These are phyloP conservation scores for Pseudogymnoascus sp. DNA, from an alignment of 2,329 filamentous ascomycete species.

Conservation along the genomic window DNA sequence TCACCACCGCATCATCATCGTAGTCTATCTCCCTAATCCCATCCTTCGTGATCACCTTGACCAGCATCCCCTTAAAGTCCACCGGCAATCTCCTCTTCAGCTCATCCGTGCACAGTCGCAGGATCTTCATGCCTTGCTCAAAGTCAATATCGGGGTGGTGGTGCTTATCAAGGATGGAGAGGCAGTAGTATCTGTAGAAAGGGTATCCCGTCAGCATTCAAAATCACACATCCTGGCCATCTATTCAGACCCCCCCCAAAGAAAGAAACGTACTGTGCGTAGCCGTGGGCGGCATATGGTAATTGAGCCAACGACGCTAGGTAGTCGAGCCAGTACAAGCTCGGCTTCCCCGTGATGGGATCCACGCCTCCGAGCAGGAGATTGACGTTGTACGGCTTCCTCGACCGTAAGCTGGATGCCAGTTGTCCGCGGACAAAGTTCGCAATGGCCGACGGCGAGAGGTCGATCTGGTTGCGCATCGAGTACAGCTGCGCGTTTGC, in stretches of 20 bases:
- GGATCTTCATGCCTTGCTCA: conserved; percentile 82
- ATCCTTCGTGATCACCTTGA: conserved; percentile 94
- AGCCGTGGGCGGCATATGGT: conserved; percentile 94
- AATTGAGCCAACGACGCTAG: conserved; percentile 80
- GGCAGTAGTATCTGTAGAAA: conserved; percentile 75
- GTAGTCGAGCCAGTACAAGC: conserved; percentile 96
- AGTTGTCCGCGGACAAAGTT: conserved; percentile 93
- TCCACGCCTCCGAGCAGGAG: conserved; percentile 90
- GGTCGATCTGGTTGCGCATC: conserved; percentile 93
- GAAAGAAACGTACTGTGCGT: conserved; percentile 68
- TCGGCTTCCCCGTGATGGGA: conserved; percentile 82
- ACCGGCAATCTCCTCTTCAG: conserved; percentile 93
- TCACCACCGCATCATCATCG: conserved; percentile 51
- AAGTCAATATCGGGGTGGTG: conserved; percentile 90
- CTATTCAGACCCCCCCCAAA: not conserved
- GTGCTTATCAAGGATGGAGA: conserved; percentile 96
- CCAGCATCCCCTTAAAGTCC: conserved; percentile 94
- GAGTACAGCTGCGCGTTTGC: conserved; percentile 97
- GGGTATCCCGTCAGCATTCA: conserved; percentile 9
- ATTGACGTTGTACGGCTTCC: conserved; percentile 95
- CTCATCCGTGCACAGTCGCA: conserved; percentile 94
- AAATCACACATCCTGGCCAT: not conserved
- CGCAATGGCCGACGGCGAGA: conserved; percentile 81
- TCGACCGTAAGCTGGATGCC: conserved; percentile 79
- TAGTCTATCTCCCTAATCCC: conserved; percentile 80